Percentiles rank a stretch among this genome's conserved stretches.
Evolutionary conservation across 73 alveolate species (phyloP).

Genomic region (Paramecium octaurelia): DNA sequence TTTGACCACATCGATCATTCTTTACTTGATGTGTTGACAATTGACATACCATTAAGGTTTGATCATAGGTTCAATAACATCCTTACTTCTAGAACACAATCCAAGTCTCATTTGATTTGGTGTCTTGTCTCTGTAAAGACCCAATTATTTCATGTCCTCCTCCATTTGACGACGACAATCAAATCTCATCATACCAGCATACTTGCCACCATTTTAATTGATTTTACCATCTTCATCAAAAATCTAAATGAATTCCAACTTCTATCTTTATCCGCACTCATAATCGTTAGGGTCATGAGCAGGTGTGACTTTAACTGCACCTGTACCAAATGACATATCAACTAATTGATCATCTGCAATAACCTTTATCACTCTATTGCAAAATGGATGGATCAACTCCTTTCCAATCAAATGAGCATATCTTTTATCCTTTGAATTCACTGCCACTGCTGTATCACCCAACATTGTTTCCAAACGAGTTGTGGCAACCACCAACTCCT

Average conservation of each 20-base stretch:
- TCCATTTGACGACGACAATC: slow-evolving; percentile 89
- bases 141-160: slow-evolving; percentile 85
- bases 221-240: slow-evolving; percentile 96
- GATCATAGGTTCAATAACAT: slow-evolving; percentile 98
- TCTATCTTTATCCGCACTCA: slow-evolving; percentile 95
- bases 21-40: slow-evolving; percentile 81
- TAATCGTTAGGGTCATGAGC: slow-evolving; percentile 99
- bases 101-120: slow-evolving; percentile 98
- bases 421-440: slow-evolving; percentile 97
- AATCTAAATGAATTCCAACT: slow-evolving; percentile 86
- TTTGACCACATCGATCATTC: slow-evolving; percentile 85
- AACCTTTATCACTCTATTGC: slow-evolving; percentile 91
- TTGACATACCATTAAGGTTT: slow-evolving; percentile 96
- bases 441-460: slow-evolving; percentile 99
- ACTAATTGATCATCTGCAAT: slow-evolving; percentile 89
- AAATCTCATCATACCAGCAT: slow-evolving; percentile 93
- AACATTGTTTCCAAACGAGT: slow-evolving; percentile 99
- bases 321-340: slow-evolving; percentile 98
- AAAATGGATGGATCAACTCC: slow-evolving; percentile 96
- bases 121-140: slow-evolving; percentile 82
- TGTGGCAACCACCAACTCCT: slow-evolving; percentile 92
- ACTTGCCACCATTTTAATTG: slow-evolving; percentile 95
- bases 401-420: slow-evolving; percentile 95
- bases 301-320: slow-evolving; percentile 99
- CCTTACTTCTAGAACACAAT: slow-evolving; percentile 92